phyloP scores from a whole-genome alignment of 108 stramenopile genomes.

The Cyclotella choctawhatcheeana region DNA sequence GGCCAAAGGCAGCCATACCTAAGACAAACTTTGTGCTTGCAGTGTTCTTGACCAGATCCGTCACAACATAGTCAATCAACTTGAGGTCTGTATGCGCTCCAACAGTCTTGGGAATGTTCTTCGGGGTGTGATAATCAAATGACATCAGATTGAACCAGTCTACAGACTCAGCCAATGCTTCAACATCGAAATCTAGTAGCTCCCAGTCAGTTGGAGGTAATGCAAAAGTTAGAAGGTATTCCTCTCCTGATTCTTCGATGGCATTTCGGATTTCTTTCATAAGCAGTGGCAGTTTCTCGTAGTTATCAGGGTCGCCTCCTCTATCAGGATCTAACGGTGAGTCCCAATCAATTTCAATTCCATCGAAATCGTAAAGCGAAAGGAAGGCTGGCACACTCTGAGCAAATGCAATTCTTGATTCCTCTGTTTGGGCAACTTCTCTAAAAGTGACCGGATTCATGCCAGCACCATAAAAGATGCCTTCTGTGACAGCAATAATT shows the following conservation, averaged over 20 bases:
- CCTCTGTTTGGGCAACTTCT: slow-evolving; percentile 45
- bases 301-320: slow-evolving; percentile 53
- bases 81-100: slow-evolving; percentile 58
- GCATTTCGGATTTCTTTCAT: slow-evolving; percentile 46
- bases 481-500: slow-evolving; percentile 53
- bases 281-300: slow-evolving; percentile 39
- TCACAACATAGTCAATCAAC: slow-evolving; percentile 50
- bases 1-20: slow-evolving; percentile 59
- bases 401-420: slow-evolving; percentile 49
- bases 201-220: slow-evolving; percentile 59
- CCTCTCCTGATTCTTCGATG: slow-evolving; percentile 36
- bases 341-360: slow-evolving; percentile 61
- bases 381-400: slow-evolving; percentile 50
- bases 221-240: slow-evolving; percentile 41
- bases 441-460: slow-evolving; percentile 53
- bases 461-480: slow-evolving; percentile 52
- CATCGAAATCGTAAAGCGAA: slow-evolving; percentile 55
- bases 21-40: slow-evolving; percentile 52
- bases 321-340: slow-evolving; percentile 40
- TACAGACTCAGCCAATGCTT: slow-evolving; percentile 42
- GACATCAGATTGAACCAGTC: slow-evolving; percentile 63
- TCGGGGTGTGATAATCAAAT: slow-evolving; percentile 57
- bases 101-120: slow-evolving; percentile 52
- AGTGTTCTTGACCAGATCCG: slow-evolving; percentile 31
- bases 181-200: slow-evolving; percentile 49